Conservation (phyloP, 768 basidiomycete species). For the Boletus coccyginus region DNA sequence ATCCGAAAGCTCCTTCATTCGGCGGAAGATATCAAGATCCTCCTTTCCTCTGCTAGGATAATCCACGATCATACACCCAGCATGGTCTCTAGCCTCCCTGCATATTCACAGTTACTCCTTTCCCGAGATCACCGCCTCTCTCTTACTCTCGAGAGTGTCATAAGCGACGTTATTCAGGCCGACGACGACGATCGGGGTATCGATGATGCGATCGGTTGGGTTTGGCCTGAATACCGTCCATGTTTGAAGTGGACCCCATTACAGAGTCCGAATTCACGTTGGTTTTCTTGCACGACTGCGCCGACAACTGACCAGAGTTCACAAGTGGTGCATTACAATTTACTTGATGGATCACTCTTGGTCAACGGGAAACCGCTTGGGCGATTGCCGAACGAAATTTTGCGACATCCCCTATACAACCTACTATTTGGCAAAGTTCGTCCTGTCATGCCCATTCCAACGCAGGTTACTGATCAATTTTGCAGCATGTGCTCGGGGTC, state of each 20-base stretch:
- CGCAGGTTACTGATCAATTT: not conserved
- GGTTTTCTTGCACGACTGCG: conserved; percentile 23
- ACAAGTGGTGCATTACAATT: conserved; percentile 22
- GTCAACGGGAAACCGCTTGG: conserved; percentile 28
- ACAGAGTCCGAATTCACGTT: conserved; percentile 14
- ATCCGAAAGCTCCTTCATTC: conserved; percentile 15
- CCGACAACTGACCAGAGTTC: conserved; percentile 3
- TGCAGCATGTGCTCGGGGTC: conserved; percentile 22
- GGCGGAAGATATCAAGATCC: conserved; percentile 21
- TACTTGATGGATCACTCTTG: conserved; percentile 26
- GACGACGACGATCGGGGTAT: conserved; percentile 9
- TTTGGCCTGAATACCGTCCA: conserved; percentile 27
- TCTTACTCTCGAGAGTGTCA: conserved; percentile 16
- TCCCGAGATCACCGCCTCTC: conserved; percentile 33
- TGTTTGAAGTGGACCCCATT: conserved; percentile 21
- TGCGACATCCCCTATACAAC: conserved; percentile 18
- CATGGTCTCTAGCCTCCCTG: conserved; percentile 1
- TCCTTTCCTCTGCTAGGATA: conserved; percentile 24
- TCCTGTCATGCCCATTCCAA: not conserved
- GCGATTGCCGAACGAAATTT: conserved; percentile 19
- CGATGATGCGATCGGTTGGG: conserved; percentile 13
- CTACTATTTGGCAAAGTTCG: conserved; percentile 22
- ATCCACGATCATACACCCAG: conserved; percentile 27
- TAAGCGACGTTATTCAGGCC: conserved; percentile 2
- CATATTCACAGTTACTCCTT: conserved; percentile 17